A percentile compares a stretch with the other conserved stretches of the same genome.
phyloP scores from a whole-genome alignment of 1,284 basidiomycete species.

The Sporisorium sorghi region DNA sequence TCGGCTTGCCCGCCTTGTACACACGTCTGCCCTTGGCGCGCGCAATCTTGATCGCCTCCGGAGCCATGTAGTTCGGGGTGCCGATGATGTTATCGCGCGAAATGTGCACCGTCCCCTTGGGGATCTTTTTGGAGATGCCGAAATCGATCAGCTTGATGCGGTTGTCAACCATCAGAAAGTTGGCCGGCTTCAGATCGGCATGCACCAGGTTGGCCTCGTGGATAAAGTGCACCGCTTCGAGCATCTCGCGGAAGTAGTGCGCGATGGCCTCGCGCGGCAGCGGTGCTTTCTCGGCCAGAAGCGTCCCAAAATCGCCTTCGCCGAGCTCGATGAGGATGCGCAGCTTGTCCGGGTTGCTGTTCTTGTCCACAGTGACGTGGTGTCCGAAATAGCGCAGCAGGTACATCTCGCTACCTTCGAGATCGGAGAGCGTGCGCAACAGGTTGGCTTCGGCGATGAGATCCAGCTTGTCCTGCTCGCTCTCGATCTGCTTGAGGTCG shows the following conservation, averaged over 20 bases:
- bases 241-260: constrained; percentile 67
- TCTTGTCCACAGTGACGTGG: constrained; percentile 54
- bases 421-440: constrained; percentile 57
- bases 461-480: constrained; percentile 62
- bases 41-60: constrained; percentile 67
- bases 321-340: constrained; percentile 68
- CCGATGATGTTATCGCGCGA: constrained; percentile 67
- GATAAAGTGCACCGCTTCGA: constrained; percentile 68
- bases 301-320: constrained; percentile 62
- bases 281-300: constrained; percentile 55
- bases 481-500: constrained; percentile 64
- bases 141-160: constrained; percentile 96
- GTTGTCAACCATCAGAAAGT: constrained; percentile 83
- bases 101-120: constrained; percentile 68
- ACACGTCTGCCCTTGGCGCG: constrained; percentile 64
- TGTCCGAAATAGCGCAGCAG: constrained; percentile 68
- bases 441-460: constrained; percentile 66
- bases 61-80: constrained; percentile 70
- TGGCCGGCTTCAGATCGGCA: constrained; percentile 69
- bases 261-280: constrained; percentile 54
- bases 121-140: constrained; percentile 89
- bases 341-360: constrained; percentile 49
- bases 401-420: constrained; percentile 60
- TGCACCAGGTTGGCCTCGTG: constrained; percentile 67
- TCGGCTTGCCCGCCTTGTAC: constrained; percentile 70